phyloP scores from a whole-genome alignment of 1,284 basidiomycete genomes.

The Ganoderma multipileum region DNA sequence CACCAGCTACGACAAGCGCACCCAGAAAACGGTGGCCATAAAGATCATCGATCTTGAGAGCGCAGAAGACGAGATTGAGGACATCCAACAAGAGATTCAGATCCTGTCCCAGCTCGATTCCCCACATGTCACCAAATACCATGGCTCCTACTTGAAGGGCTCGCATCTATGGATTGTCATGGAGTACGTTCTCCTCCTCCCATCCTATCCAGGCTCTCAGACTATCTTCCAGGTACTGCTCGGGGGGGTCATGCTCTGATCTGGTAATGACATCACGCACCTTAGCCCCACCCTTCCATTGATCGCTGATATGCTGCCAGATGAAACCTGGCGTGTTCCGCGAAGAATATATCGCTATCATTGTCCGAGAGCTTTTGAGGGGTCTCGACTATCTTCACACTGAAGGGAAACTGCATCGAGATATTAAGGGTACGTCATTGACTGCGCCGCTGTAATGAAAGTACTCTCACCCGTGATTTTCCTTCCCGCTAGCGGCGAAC shows the following conservation, averaged over 20 bases:
- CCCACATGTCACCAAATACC: slow-evolving; percentile 95
- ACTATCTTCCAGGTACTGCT: slow-evolving; percentile 69
- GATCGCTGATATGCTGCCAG: slow-evolving; percentile 51
- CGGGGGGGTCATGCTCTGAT: slow-evolving; percentile 86
- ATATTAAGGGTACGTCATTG: slow-evolving; percentile 86
- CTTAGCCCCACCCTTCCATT: slow-evolving; percentile 20
- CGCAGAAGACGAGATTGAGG: slow-evolving; percentile 99
- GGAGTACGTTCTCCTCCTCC: slow-evolving; percentile 71
- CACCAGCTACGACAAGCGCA: slow-evolving; percentile 89
- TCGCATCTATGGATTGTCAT: slow-evolving; percentile 99
- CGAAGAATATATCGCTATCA: slow-evolving; percentile 99
- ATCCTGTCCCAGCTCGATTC: slow-evolving; percentile 98
- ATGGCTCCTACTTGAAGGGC: slow-evolving; percentile 95
- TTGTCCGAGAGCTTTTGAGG: slow-evolving; percentile 89
- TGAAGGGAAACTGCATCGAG: slow-evolving; percentile 96
- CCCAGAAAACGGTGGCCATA: slow-evolving; percentile 93
- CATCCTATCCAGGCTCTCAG: slow-evolving; percentile 17
- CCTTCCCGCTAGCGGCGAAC: slow-evolving; percentile 77
- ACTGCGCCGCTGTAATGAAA: neutral
- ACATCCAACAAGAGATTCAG: slow-evolving; percentile 99
- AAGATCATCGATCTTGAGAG: slow-evolving; percentile 99
- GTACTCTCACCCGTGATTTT: neutral
- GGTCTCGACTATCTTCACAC: slow-evolving; percentile 96
- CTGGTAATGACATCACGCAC: slow-evolving; percentile 56
- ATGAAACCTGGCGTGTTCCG: slow-evolving; percentile 98